phyloP scores from a whole-genome alignment of 2,329 filamentous ascomycete species.

The Epicoccum nigrum region DNA sequence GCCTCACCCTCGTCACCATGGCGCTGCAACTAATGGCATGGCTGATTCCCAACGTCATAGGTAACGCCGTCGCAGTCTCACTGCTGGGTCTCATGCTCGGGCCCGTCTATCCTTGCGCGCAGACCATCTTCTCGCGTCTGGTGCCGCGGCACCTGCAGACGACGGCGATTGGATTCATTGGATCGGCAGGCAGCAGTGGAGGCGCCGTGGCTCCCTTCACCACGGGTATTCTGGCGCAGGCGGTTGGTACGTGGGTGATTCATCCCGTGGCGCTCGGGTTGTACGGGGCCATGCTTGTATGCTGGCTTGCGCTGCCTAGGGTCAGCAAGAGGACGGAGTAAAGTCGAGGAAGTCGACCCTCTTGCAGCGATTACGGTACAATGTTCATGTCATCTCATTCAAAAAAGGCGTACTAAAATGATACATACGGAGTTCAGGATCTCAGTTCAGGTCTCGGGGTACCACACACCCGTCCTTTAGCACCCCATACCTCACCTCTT shows the following conservation, averaged over 20 bases:
- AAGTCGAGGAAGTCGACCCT: background rate
- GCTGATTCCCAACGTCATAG: conserved; percentile 72
- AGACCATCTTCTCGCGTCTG: conserved; percentile 66
- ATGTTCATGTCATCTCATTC: no score
- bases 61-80: conserved; percentile 55
- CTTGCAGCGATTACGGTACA: no score
- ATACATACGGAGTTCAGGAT: no score
- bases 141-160: conserved; percentile 66
- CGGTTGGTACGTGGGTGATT: conserved; percentile 66
- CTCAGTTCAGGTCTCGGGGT: no score
- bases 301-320: conserved; percentile 67
- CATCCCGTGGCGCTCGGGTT: conserved; percentile 70
- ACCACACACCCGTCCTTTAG: no score
- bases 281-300: conserved; percentile 68
- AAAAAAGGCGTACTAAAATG: no score
- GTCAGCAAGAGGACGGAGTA: conserved; percentile 67
- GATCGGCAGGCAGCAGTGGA: conserved; percentile 71
- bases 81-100: conserved; percentile 78
- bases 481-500: no score
- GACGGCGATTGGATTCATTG: conserved; percentile 70
- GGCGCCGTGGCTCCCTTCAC: conserved; percentile 71
- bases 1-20: conserved; percentile 65
- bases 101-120: conserved; percentile 77
- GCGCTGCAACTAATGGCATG: conserved; percentile 78
- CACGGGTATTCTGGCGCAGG: conserved; percentile 68